These are phyloP conservation scores for Haematococcus lacustris DNA, from an alignment of 139 green algal species.

Conservation along the genomic window DNA sequence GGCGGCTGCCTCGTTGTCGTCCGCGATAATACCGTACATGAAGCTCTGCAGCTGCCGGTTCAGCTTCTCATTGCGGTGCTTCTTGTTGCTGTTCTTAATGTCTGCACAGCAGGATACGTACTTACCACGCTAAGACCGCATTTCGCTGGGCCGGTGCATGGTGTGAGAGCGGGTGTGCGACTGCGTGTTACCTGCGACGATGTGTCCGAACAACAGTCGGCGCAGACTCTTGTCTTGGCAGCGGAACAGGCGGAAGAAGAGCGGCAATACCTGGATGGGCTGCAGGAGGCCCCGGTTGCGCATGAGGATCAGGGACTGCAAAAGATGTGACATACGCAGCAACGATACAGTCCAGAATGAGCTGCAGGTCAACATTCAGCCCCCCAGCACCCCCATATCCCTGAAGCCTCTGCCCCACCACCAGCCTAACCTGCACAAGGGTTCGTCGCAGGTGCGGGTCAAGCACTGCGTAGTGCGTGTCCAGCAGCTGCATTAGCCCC, in stretches of 20 bases:
- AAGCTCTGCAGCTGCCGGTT: slow-evolving; percentile 83
- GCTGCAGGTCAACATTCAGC: too few relatives aligned
- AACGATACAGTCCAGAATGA: too few relatives aligned
- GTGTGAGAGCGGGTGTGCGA: too few relatives aligned
- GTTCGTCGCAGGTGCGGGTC: slow-evolving; percentile 56
- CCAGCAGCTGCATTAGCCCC: slow-evolving; percentile 79
- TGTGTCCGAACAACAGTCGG: slow-evolving; percentile 81
- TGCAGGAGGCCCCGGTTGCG: slow-evolving; percentile 65
- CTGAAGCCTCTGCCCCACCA: not conserved
- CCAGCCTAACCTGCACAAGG: slow-evolving; percentile 50
- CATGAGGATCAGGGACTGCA: slow-evolving; percentile 87
- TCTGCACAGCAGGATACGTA: slow-evolving; percentile 37
- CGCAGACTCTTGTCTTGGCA: slow-evolving; percentile 86
- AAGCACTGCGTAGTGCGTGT: slow-evolving; percentile 67
- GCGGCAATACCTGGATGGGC: slow-evolving; percentile 70
- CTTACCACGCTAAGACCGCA: too few relatives aligned
- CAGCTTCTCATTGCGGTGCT: slow-evolving; percentile 71
- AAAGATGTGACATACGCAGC: slow-evolving; percentile 2
- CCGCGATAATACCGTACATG: slow-evolving; percentile 50
- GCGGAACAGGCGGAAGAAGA: slow-evolving; percentile 92
- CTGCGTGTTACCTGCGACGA: slow-evolving; percentile 82
- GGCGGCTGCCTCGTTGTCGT: slow-evolving; percentile 78
- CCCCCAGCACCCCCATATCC: too few relatives aligned
- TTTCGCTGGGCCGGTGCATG: too few relatives aligned
- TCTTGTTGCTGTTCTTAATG: slow-evolving; percentile 80